Evolutionary conservation across 2,329 filamentous ascomycete genomes (phyloP), one percentile per base, ranked within the genome.

Genomic region (Stenocarpella maydis): DNA sequence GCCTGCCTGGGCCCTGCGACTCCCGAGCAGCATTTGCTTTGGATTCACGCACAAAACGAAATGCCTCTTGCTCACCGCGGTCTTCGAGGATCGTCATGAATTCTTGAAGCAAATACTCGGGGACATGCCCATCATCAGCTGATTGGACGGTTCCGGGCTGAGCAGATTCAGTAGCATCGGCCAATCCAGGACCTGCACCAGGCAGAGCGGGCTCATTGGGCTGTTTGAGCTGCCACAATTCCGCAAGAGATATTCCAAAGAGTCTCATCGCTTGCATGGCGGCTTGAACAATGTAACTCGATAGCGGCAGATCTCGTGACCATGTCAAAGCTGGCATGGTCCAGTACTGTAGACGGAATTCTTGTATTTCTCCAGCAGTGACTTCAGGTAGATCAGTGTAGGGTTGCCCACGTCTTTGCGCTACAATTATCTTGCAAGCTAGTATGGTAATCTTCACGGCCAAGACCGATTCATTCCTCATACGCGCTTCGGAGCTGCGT

Each of bases 41-140:
- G 39, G 43, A 26, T 37, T 34, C 24, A 24, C 26, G 50, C 14
- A 66, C 8, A 9, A 66, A 66, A 7, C 19, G 26, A n/a, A 31
- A 26, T 31, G 64, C 64, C 45, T 34, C 26, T 66, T 55, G 14
- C n/a, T 54, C 50, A 14, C 64, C 50, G 3, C 41, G 21, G n/a
- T 14, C 4, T 31, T 55, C 4, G 5, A 66, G 28, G n/a, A 55
- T 26, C 3, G 4, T 9, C 50, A 67, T 49, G 52, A 67, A 67
- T 21, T 5, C n/a, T 9, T 41, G 52, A 17, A 67, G 49, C 26
- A 67, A 31, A 37, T 67, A 26, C 8, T 67, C 65, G n/a, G 65
- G 65, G 31, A 58, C 52, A 15, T 67, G 21, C 17, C 49, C 52
- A 58, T 67, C 52, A 50, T 28, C 21, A 8, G 7, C 39, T 41